These are phyloP conservation scores for Pseudoscleropodium purum DNA, from an alignment of 225 moss, liverwort and hornwort genomes.

Conservation along the genomic window DNA sequence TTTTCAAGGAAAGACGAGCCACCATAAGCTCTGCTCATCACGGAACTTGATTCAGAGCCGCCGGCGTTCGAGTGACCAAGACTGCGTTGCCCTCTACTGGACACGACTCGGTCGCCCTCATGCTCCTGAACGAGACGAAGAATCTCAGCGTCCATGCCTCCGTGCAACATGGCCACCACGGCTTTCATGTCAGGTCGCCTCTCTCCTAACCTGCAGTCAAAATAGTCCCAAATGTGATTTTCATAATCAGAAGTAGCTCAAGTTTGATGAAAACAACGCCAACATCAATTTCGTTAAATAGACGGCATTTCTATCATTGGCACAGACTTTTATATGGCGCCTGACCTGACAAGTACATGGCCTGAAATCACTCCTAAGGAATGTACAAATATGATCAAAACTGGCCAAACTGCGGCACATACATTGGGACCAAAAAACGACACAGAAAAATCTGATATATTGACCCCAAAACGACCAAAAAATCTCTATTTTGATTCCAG, in stretches of 20 bases:
- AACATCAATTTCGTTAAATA: too few species aligned
- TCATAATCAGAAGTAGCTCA: neutral
- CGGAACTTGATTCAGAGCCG: neutral
- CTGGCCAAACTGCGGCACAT: neutral
- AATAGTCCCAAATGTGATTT: neutral
- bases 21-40: neutral
- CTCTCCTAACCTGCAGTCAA: neutral
- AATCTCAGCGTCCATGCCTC: neutral
- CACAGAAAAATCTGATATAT: too few species aligned
- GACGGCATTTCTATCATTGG: neutral
- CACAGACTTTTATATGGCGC: too few species aligned
- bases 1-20: neutral
- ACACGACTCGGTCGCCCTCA: neutral
- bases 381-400: neutral
- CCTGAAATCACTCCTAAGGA: neutral
- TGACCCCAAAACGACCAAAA: too few species aligned
- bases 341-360: neutral
- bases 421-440: neutral
- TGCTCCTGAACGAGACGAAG: neutral
- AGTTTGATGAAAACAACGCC: neutral
- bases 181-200: slow-evolving; percentile 1
- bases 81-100: neutral
- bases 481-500: neutral
- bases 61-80: neutral
- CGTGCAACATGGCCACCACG: slow-evolving; percentile 3